Base-by-base conservation (phyloP, 2,329 filamentous ascomycete species). In the Pestalotiopsis sp. region DNA sequence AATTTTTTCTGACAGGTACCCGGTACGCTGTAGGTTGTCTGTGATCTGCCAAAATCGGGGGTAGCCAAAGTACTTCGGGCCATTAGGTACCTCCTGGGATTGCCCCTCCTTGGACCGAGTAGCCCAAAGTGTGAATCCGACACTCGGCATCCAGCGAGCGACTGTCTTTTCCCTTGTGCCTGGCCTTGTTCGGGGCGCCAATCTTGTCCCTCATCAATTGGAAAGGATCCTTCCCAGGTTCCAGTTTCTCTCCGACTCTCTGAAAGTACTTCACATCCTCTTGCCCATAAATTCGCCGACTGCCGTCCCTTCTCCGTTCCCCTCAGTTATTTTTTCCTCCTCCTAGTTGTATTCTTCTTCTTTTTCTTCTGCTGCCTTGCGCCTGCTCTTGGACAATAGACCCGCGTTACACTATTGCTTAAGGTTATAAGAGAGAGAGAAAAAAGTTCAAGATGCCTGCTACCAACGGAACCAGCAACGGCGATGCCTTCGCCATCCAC, bases 401-500 rank as follows among this genome's bases (percentile, higher is more conserved):
- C 17, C 17, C 44, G 30, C 5, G 20, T 52, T 52, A n/a, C 20
- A 17, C 44, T 52, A 52, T 52, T 52, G 44, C 44, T 20, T 52
- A 52, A 52, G 17, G 44, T n/a, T 52, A 52, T n/a, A 52, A 52
- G 20, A 44, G 40, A 52, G 20, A 44, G 40, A n/a, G 7, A 52
- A 52, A 52, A 52, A 52, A 44, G 7, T 24, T 58, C 85, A 89
- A 78, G 83, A 92, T 92, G 89, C 81, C 83, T 80, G 76, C 80
- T 72, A 72, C 82, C 80, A 87, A 86, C 81, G 81, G 85, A 72
- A 78, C 79, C 74, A 82, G 79, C 77, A 60, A 39, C 58, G 82
- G 82, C 75, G 70, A 75, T 74, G 78, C 82, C 78, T 82, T 79
- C 76, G 74, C 75, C 71, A 70, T 73, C 80, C 82, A 86, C 80